Conservation (phyloP, 2,329 filamentous ascomycete genomes). For the Beauveria pseudobassiana region DNA sequence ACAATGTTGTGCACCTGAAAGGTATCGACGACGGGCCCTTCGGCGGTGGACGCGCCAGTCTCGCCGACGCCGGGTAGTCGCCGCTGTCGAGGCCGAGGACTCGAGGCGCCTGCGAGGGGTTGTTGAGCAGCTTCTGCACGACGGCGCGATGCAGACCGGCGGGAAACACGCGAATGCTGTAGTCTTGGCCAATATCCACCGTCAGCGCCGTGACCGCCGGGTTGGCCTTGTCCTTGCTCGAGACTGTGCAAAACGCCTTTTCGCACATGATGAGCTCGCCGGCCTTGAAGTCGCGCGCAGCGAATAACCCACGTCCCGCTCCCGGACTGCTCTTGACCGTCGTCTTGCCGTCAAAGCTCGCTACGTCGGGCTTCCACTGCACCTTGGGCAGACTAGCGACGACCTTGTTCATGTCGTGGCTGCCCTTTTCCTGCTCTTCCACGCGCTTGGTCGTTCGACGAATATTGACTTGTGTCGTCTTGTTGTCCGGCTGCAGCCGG, state of each 20-base stretch:
- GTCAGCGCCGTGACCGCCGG: constrained; percentile 24
- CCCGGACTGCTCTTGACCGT: constrained; percentile 20
- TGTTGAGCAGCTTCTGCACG: constrained; percentile 20
- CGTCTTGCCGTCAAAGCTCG: constrained; percentile 21
- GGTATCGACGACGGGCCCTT: constrained; percentile 19
- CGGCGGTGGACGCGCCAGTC: constrained; percentile 18
- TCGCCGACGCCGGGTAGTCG: constrained; percentile 19
- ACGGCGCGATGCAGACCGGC: constrained; percentile 23
- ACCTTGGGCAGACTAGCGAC: constrained; percentile 17
- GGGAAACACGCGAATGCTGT: constrained; percentile 22
- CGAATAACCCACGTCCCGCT: constrained; percentile 30
- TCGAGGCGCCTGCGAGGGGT: constrained; percentile 18
- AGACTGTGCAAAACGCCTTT: constrained; percentile 25
- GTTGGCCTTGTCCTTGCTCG: constrained; percentile 21
- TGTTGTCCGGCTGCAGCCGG: constrained; percentile 19
- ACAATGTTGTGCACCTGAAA: constrained; percentile 27
- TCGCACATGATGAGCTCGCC: constrained; percentile 28
- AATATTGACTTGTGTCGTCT: constrained; percentile 16
- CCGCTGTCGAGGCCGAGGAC: constrained; percentile 20
- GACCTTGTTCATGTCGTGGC: constrained; percentile 19
- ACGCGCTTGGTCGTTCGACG: constrained; percentile 17
- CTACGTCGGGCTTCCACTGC: constrained; percentile 23
- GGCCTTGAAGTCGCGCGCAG: constrained; percentile 21
- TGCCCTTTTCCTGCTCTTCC: constrained; percentile 17
- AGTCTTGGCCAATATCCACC: constrained; percentile 23